Percentiles rank a stretch among this genome's conserved stretches.
These are phyloP conservation scores for Yarrowia sp. DNA, from an alignment of 805 yeast genomes.

Conservation along the genomic window DNA sequence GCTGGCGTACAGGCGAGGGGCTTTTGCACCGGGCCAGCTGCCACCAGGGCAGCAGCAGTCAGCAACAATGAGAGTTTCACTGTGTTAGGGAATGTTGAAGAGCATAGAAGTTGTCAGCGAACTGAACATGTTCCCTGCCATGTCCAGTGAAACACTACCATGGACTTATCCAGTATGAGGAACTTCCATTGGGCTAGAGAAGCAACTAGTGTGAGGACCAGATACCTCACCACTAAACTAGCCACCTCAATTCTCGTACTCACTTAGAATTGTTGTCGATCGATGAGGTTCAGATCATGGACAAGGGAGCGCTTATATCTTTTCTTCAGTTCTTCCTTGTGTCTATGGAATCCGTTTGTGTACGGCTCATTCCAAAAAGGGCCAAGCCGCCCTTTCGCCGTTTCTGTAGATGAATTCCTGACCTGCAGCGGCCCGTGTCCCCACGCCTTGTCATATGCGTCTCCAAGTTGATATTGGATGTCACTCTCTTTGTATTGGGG, in stretches of 20 bases:
- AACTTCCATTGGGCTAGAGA: too few relatives aligned
- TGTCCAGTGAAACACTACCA: too few relatives aligned
- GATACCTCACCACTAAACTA: too few relatives aligned
- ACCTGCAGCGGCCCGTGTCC: conserved; percentile 22
- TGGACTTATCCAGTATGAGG: too few relatives aligned
- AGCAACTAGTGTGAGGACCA: too few relatives aligned
- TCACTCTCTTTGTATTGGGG: conserved; percentile 3
- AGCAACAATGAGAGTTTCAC: conserved; percentile 23
- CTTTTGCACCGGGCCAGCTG: conserved; percentile 4
- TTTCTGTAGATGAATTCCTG: not conserved
- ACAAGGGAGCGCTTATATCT: not conserved
- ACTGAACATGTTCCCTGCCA: too few relatives aligned
- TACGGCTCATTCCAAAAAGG: not conserved
- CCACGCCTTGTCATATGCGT: not conserved
- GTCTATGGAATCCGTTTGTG: not conserved
- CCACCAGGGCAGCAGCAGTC: conserved; percentile 4
- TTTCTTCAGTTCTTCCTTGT: not conserved
- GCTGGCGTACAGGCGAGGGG: conserved; percentile 22
- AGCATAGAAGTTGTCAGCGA: too few relatives aligned
- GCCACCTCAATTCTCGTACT: not conserved
- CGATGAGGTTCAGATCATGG: not conserved
- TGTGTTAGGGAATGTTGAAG: not conserved
- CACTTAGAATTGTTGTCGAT: not conserved
- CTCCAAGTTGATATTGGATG: not conserved
- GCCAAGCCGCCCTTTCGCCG: not conserved